Base-by-base conservation (phyloP, 2,329 filamentous ascomycete species). In the Hymenoscyphus albidus region DNA sequence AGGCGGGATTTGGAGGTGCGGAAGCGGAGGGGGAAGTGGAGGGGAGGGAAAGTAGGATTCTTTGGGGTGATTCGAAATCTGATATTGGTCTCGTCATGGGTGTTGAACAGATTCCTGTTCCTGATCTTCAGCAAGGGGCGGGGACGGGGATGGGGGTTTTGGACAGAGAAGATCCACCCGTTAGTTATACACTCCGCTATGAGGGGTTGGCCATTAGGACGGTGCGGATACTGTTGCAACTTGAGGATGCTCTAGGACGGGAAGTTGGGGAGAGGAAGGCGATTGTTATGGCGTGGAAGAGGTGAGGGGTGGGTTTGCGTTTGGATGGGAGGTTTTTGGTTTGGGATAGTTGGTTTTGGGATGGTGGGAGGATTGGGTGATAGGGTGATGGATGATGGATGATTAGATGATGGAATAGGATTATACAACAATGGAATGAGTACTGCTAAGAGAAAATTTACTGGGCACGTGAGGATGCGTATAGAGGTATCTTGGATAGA, bases 141-240 rank as follows among this genome's bases (percentile, higher is more conserved):
- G n/a, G n/a, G n/a, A n/a, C n/a, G n/a, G n/a, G n/a, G n/a, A n/a
- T n/a, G n/a, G n/a, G n/a, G n/a, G 86, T 16, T 78, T 78, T 77
- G 10, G 65, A 55, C 27, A 66, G 65, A 32, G 84, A 88, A 60
- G 87, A 92, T 57, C 76, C 83, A n/a, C 81, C 88, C 3, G 85
- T 91, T 10, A 86, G 82, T 62, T 95, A 92, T 73, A 83, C 83
- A 55, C 79, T 95, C 35, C 84, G 90, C 63, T 90, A 91, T 72
- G 81, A 91, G 83, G 88, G 90, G 92, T 78, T 65, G 81, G 77
- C 90, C 54, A 81, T 93, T 42, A 83, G 86, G 59, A 86, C 87
- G 3, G 85, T 82, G 59, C 82, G 83, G 70, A 78, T 92, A 42
- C 79, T 91, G 14, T 75, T 89, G 44, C 86, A 83, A 64, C 78